Base-by-base conservation (phyloP, 495 filamentous ascomycete species). In the Aspergillus wentii region DNA sequence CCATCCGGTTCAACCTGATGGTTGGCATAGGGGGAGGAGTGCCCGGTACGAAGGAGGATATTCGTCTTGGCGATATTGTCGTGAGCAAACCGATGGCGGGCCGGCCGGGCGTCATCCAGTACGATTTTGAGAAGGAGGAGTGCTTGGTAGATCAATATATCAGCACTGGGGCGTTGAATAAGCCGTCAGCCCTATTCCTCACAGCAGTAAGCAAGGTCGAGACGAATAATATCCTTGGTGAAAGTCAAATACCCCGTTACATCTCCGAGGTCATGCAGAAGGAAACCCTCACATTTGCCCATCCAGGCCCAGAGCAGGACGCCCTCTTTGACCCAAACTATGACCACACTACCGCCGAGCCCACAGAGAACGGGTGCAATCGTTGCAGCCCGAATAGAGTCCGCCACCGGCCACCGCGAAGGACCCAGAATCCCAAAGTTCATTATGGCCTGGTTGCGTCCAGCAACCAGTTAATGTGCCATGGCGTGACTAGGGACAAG, bases 1-100 rank as follows among this genome's bases (percentile, higher is more conserved):
- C 45, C 13, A 57, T 71, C 46, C 44, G 46, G 32, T 52, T 57
- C 33, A 47, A 50, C 30, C 48, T 71, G 5, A 59, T 64, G 57
- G 66, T 71, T 4, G 68, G 67, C 28, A 63, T 71, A 39, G 67
- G 49, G 27, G 64, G 64, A 35, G 66, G 66, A 30, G 54, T 57
- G 22, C 66, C 63, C 17, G 31, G 38, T 20, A 44, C 20, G 26
- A 45, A 59, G 17, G 44, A 47, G 28, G 59, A 63, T 52, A 51
- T 52, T 41, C 57, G 49, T 33, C 55, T 61, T 39, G 59, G 59
- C 33, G 58, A 63, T 51, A 37, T 63, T 23, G 55, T 63, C 16
- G 48, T 63, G 10, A 57, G 54, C 44, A 48, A 39, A 17, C 41
- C 54, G 29, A 47, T 22, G 49, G 45, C 32, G 35, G 38, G 22